Base-by-base conservation (phyloP, 2,329 filamentous ascomycete species). In the Fusarium ramigenum region DNA sequence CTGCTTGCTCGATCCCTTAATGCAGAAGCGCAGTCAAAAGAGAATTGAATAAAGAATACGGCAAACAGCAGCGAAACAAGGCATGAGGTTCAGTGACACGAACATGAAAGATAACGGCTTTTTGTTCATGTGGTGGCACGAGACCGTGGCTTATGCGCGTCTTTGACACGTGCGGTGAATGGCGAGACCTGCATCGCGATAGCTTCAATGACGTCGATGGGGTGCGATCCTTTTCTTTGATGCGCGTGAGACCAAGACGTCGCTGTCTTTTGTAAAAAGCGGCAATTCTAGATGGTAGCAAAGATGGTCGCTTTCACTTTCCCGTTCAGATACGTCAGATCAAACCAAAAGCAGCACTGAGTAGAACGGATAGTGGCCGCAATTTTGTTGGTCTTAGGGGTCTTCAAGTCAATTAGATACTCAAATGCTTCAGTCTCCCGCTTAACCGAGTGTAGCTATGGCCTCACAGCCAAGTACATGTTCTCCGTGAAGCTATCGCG, bases 151-250 rank as follows among this genome's bases (percentile, higher is more conserved):
- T 49, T 16, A 49, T 32, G 28, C 28, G 2, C 2, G 21, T n/a
- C 21, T 49, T 49, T 36, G 28, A 32, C 9, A 12, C 2, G 21
- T n/a, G 1, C 28, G 1, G 14, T 32, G 46, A 32, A 32, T 32
- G 7, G 11, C 18, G 28, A 32, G 21, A n/a, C 28, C 11, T 23
- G 5, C 28, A 32, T 32, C 21, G 9, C 7, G 28, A 49, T 11
- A 9, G 9, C 9, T 18, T 18, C 21, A 32, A n/a, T 28, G 23
- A 19, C 18, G 23, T 14, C 7, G 9, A 25, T 23, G 32, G 32
- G 0, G 10, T 10, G 16, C 0, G 6, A 8, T 23, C 10, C n/a
- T 25, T n/a, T n/a, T n/a, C n/a, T n/a, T n/a, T n/a, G n/a, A n/a
- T n/a, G n/a, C n/a, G n/a, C n/a, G n/a, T n/a, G n/a, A 18, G 3